phyloP scores from a whole-genome alignment of 1,284 basidiomycete species.

The Chondrostereum purpureum region DNA sequence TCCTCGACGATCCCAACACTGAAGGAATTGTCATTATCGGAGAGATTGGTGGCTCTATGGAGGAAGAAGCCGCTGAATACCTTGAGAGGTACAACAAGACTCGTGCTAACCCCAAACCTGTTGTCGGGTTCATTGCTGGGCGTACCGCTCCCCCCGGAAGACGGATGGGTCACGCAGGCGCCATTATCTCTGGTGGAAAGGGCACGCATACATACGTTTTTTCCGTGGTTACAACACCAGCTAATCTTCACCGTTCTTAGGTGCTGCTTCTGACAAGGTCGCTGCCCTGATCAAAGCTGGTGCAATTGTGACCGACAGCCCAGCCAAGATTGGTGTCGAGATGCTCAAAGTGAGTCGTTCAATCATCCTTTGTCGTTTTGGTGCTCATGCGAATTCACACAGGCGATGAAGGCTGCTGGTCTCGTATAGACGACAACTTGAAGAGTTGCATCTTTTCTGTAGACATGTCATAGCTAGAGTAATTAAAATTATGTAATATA shows the following conservation, averaged over 20 bases:
- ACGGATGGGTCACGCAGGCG: slow-evolving; percentile 98
- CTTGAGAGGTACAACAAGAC: slow-evolving; percentile 92
- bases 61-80: slow-evolving; percentile 98
- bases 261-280: slow-evolving; percentile 94
- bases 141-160: slow-evolving; percentile 96
- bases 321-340: slow-evolving; percentile 86
- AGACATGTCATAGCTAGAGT: slow-evolving; percentile 14
- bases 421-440: slow-evolving; percentile 47
- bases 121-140: slow-evolving; percentile 97
- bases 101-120: slow-evolving; percentile 83
- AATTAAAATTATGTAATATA: slow-evolving; percentile 16
- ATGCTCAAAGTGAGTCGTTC: slow-evolving; percentile 69
- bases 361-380: background rate
- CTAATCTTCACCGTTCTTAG: slow-evolving; percentile 31
- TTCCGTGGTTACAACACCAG: no score
- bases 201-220: no score
- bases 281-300: slow-evolving; percentile 91
- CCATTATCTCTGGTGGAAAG: slow-evolving; percentile 97
- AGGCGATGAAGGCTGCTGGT: slow-evolving; percentile 85
- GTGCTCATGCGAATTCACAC: slow-evolving; percentile 7
- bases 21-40: slow-evolving; percentile 97
- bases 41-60: slow-evolving; percentile 99
- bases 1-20: slow-evolving; percentile 90
- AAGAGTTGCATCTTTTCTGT: slow-evolving; percentile 3
- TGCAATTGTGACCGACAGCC: slow-evolving; percentile 90